phyloP scores from a whole-genome alignment of 768 basidiomycete species.

The Pleurotus eryngii region DNA sequence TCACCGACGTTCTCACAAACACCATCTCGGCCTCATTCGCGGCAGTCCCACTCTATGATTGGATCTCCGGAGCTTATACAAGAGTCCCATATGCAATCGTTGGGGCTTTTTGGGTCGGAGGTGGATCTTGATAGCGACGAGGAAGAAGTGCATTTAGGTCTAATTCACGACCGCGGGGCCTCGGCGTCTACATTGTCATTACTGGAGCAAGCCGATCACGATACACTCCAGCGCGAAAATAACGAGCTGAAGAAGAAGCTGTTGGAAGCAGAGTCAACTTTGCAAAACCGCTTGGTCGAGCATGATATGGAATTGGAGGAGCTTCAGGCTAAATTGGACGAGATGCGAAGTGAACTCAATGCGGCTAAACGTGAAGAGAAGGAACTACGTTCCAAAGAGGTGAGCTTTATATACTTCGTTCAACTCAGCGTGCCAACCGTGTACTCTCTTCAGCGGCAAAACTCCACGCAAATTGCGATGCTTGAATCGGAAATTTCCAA shows the following conservation, averaged over 20 bases:
- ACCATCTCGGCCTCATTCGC: slow-evolving; percentile 63
- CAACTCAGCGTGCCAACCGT: slow-evolving; percentile 2
- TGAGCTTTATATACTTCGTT: slow-evolving; percentile 25
- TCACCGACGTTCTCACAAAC: slow-evolving; percentile 38
- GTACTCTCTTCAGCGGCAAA: slow-evolving; percentile 47
- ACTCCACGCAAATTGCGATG: slow-evolving; percentile 59
- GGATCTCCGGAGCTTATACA: slow-evolving; percentile 11
- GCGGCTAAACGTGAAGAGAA: slow-evolving; percentile 90
- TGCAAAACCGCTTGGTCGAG: slow-evolving; percentile 64
- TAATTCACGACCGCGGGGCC: slow-evolving; percentile 58
- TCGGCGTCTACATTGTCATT: slow-evolving; percentile 66
- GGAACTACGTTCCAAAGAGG: slow-evolving; percentile 85
- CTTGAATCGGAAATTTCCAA: slow-evolving; percentile 81
- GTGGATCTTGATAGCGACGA: slow-evolving; percentile 42
- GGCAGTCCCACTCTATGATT: slow-evolving; percentile 32
- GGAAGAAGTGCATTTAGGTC: slow-evolving; percentile 51
- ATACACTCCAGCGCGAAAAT: slow-evolving; percentile 71
- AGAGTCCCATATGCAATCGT: neutral
- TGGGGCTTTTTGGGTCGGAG: slow-evolving; percentile 27
- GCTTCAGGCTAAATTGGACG: slow-evolving; percentile 73
- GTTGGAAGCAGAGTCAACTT: slow-evolving; percentile 66
- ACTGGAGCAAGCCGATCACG: slow-evolving; percentile 68
- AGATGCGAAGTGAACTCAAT: slow-evolving; percentile 70
- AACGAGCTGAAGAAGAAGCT: slow-evolving; percentile 72
- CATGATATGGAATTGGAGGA: slow-evolving; percentile 85